These are phyloP conservation scores for Pachysandra terminalis DNA, from an alignment of 164 flowering plant genomes.

Conservation along the genomic window DNA sequence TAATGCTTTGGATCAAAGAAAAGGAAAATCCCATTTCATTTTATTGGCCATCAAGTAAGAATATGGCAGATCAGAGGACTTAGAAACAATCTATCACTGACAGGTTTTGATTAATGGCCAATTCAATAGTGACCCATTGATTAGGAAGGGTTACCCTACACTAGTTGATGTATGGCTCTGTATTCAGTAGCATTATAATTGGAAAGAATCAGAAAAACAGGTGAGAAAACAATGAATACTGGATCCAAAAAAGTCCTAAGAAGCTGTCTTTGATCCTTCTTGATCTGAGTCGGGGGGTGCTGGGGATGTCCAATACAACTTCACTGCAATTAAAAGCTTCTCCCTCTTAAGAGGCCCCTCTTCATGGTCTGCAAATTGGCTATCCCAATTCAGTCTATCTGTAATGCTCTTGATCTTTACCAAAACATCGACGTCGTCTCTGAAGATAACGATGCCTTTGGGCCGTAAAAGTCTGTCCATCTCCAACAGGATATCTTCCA, in stretches of 20 bases:
- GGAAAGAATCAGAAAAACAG: neutral
- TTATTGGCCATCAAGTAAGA: too few species aligned
- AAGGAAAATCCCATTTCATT: too few species aligned
- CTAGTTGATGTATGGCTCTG: neutral
- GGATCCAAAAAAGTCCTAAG: neutral
- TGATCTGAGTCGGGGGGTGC: conserved; percentile 17
- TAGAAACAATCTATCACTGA: neutral
- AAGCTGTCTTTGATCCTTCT: conserved; percentile 4
- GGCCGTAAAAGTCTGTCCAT: conserved; percentile 87
- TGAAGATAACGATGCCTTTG: conserved; percentile 57
- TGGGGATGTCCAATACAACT: conserved; percentile 79
- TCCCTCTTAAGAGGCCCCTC: conserved; percentile 59
- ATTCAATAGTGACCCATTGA: neutral
- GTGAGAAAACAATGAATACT: neutral
- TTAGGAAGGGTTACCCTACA: neutral
- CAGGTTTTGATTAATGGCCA: neutral
- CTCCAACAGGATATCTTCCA: conserved; percentile 69
- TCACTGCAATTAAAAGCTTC: conserved; percentile 59
- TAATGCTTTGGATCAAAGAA: too few species aligned
- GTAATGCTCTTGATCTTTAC: conserved; percentile 43
- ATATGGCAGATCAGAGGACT: neutral
- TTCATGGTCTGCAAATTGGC: conserved; percentile 69
- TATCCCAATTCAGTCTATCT: conserved; percentile 62
- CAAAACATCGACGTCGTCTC: conserved; percentile 75
- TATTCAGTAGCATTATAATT: neutral